Evolutionary conservation across 345 rosid species (phyloP), one percentile per base, ranked within the genome.

Genomic region (Geranium brycei): DNA sequence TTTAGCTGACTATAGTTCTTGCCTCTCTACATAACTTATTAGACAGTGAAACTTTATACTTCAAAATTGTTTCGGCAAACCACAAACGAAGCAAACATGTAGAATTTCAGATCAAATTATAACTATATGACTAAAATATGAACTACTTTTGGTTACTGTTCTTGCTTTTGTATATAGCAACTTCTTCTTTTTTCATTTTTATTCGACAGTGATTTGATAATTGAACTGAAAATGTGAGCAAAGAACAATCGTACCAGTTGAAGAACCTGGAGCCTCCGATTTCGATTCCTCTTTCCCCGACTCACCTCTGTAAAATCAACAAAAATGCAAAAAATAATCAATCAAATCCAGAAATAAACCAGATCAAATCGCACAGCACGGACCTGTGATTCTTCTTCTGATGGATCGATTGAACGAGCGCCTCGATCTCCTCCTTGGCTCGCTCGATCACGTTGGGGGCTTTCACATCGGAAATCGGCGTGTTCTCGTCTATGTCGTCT

Each of bases 351-450:
- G 15, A 11, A 1, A 58, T 57, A 55, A 61, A 51, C 23, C 28
- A 23, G 28, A 23, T 23, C 56, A 1, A 71, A 87, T 80, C 76
- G 65, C 66, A 71, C 69, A 28, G 38, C 73, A 66, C 55, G 51
- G 66, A 62, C 23, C 5, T 60, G 72, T 59, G 73, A 13, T 70
- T 75, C 66, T 68, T 63, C 62, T 75, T 70, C 19, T 61, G 66
- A 71, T 83, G 80, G 64, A 82, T 64, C 11, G 78, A 63, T 2
- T 83, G 81, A 68, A 77, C 67, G 57, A 84, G 75, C 59, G 92
- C 88, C 51, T 86, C 84, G 19, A 82, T 70, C 80, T 85, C 90
- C 62, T 87, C 89, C 79, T 82, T 80, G 0, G 79, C 87, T 75
- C 84, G 64, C 60, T 83, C 84, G 11, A 83, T 79, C 75, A 87